Conservation (phyloP, 2,329 filamentous ascomycete genomes). For the Ophiocordyceps robertsii region DNA sequence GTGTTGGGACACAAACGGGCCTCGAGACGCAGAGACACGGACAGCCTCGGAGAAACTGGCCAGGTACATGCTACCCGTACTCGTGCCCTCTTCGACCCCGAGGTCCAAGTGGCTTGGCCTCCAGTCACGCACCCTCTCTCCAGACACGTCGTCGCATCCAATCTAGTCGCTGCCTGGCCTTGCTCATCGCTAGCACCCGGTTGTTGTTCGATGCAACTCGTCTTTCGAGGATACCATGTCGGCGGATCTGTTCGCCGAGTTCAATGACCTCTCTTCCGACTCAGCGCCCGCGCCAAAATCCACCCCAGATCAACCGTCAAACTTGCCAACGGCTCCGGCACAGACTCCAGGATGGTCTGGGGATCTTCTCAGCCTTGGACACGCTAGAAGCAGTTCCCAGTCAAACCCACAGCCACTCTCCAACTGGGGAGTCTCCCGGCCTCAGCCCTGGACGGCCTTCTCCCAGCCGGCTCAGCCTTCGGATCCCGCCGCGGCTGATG, state of each 20-base stretch:
- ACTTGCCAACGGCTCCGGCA: background rate
- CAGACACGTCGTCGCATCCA: too few relatives aligned
- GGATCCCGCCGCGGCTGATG: constrained; percentile 17
- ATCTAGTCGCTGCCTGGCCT: too few relatives aligned
- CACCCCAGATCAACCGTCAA: constrained; percentile 4
- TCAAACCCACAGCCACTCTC: constrained; percentile 9
- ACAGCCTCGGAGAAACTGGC: too few relatives aligned
- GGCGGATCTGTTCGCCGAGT: constrained; percentile 51
- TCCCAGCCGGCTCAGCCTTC: background rate
- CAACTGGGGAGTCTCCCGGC: constrained; percentile 18
- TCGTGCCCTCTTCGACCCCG: too few relatives aligned
- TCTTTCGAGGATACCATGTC: constrained; percentile 33
- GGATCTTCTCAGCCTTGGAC: constrained; percentile 13
- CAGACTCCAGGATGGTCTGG: constrained; percentile 4
- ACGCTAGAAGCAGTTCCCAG: constrained; percentile 5
- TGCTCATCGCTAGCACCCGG: too few relatives aligned
- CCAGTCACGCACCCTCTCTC: too few relatives aligned
- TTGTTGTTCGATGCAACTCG: too few relatives aligned
- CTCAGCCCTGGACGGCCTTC: constrained; percentile 10
- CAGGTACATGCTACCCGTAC: too few relatives aligned
- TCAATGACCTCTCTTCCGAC: constrained; percentile 34
- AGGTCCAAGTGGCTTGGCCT: too few relatives aligned
- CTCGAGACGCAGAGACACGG: too few relatives aligned
- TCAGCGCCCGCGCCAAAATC: constrained; percentile 13
- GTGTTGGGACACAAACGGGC: too few relatives aligned